Base-by-base conservation (phyloP, 805 yeast genomes). In the Ogataea corticis region DNA sequence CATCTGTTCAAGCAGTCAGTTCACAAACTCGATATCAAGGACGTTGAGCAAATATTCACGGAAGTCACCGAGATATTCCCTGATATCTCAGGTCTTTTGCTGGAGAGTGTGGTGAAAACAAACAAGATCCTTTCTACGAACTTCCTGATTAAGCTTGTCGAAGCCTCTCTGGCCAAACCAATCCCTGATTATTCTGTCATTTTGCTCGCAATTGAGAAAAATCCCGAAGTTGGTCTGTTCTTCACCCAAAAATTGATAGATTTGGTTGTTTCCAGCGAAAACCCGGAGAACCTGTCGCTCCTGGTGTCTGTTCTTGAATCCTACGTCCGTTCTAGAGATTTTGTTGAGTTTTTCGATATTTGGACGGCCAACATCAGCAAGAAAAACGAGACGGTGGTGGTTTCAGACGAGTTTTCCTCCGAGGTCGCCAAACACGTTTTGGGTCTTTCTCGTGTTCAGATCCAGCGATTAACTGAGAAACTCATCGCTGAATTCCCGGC, bases 301-400 rank as follows among this genome's bases (percentile, higher is more conserved):
- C 7, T 47, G 10, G 37, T 33, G 11, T 44, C 54, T 3, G 29
- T 63, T 12, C 43, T 65, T 39, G 63, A 68, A 13, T 76, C 83
- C 17, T 77, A 72, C 57, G 66, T 71, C 10, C 76, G 70, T 52
- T 82, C 82, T 3, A 77, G 91, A 69, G 88, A 83, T 44, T 65
- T 79, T 21, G 63, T 62, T 3, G 57, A 65, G 3, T 84, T 84
- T 51, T 67, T 79, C 40, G 59, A 66, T 7, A 51, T 71, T 11
- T 82, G 85, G 81, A 61, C 66, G 13, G 38, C 39, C 23, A 13
- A 46, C 46, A 45, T 42, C 13, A 29, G 15, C 11, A 13, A n/a
- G 3, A 15, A 67, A 58, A n/a, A 12, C 19, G 18, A 33, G 18
- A 31, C 38, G 11, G 19, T 49, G 11, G 32, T 58, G 15, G 40